Evolutionary conservation across 805 yeast genomes (phyloP).

Genomic region (Pichia californica): DNA sequence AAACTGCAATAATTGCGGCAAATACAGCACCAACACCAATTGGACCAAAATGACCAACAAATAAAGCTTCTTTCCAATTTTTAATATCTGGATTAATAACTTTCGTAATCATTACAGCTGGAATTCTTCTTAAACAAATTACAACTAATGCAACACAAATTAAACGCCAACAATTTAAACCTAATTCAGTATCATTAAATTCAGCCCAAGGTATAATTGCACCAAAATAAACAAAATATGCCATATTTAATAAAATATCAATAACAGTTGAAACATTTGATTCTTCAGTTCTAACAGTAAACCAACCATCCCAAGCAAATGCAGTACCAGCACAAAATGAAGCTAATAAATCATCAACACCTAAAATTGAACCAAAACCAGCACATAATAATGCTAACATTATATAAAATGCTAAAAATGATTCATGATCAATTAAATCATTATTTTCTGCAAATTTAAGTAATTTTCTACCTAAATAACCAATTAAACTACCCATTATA

Average conservation of each 20-base stretch:
- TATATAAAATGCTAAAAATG: constrained; percentile 49
- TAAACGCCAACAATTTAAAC: constrained; percentile 48
- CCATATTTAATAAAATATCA: constrained; percentile 57
- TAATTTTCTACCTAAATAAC: constrained; percentile 42
- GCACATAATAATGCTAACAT: constrained; percentile 51
- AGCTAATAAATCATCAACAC: constrained; percentile 65
- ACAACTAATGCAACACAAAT: constrained; percentile 45
- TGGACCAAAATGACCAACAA: constrained; percentile 74
- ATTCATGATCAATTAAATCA: constrained; percentile 54
- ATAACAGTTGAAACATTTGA: constrained; percentile 60
- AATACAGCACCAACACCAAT: constrained; percentile 46
- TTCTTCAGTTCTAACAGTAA: constrained; percentile 51
- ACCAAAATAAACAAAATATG: constrained; percentile 65
- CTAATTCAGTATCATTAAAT: constrained; percentile 41
- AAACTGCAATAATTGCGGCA: constrained; percentile 30
- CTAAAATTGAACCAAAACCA: constrained; percentile 58
- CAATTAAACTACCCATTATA: constrained; percentile 47
- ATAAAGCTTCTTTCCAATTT: constrained; percentile 61
- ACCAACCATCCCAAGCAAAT: constrained; percentile 70
- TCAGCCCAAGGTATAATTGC: constrained; percentile 64
- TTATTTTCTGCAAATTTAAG: constrained; percentile 47
- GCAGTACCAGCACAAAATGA: constrained; percentile 71
- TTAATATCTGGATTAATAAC: constrained; percentile 55
- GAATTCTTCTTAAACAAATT: constrained; percentile 45
- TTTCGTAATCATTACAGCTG: constrained; percentile 49